Conservation (phyloP, 352 stramenopile genomes). For the Phytopythium helicoides region DNA sequence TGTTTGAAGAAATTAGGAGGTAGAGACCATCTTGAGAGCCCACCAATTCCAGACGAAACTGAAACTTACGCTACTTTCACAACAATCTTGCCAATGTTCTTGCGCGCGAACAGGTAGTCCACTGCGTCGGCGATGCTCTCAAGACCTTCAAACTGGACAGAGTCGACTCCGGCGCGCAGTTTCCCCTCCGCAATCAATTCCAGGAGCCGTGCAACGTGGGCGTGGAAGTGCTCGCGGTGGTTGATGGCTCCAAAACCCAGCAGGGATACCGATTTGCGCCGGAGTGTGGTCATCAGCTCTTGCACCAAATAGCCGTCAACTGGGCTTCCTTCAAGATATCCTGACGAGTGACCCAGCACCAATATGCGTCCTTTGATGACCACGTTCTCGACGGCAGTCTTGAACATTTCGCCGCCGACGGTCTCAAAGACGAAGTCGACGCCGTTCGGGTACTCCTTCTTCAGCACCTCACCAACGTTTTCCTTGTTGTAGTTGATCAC, state of each 20-base stretch:
- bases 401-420: conserved; percentile 31
- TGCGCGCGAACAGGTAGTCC: conserved; percentile 72
- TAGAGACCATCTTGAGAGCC: no score
- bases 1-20: no score
- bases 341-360: conserved; percentile 24
- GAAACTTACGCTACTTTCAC: conserved; percentile 49
- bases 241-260: conserved; percentile 47
- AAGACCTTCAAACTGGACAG: conserved; percentile 50
- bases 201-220: conserved; percentile 45
- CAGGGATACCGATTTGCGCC: conserved; percentile 36
- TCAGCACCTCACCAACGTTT: conserved; percentile 26
- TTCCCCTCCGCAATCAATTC: conserved; percentile 45
- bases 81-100: conserved; percentile 83
- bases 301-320: conserved; percentile 19
- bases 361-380: conserved; percentile 22
- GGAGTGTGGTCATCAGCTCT: conserved; percentile 29
- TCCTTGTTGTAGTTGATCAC: conserved; percentile 77
- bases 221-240: conserved; percentile 36
- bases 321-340: conserved; percentile 18
- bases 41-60: no score
- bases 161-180: conserved; percentile 46
- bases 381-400: conserved; percentile 28
- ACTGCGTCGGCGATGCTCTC: conserved; percentile 59
- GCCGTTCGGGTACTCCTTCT: conserved; percentile 36
- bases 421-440: conserved; percentile 38